A percentile compares a stretch with the other conserved stretches of the same genome.
These are phyloP conservation scores for Pseudogymnoascus sp. DNA, from an alignment of 2,329 filamentous ascomycete genomes.

Conservation along the genomic window DNA sequence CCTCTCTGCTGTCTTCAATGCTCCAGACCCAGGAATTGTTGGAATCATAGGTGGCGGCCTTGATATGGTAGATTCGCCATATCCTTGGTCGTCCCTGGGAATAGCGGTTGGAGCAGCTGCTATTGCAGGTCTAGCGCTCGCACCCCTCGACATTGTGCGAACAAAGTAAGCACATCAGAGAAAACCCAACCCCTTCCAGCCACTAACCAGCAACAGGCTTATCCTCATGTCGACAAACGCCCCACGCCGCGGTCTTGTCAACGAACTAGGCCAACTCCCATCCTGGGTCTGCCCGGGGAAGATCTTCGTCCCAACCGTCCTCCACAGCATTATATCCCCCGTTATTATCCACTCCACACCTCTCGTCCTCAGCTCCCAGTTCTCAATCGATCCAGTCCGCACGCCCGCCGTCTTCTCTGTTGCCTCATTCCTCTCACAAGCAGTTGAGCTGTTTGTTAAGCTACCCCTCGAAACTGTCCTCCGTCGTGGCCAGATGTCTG, in stretches of 20 bases:
- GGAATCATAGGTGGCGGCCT: slow-evolving; percentile 26
- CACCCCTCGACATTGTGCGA: slow-evolving; percentile 83
- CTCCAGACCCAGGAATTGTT: slow-evolving; percentile 73
- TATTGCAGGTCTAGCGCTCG: slow-evolving; percentile 71
- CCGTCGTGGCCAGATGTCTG: slow-evolving; percentile 75
- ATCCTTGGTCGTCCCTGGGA: slow-evolving; percentile 72
- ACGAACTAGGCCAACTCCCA: slow-evolving; percentile 67
- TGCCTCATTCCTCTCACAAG: slow-evolving; percentile 73
- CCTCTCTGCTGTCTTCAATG: slow-evolving; percentile 81
- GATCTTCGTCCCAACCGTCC: slow-evolving; percentile 74
- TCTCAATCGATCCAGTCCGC: slow-evolving; percentile 73
- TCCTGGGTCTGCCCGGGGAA: slow-evolving; percentile 65
- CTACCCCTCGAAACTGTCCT: slow-evolving; percentile 89
- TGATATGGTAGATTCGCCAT: slow-evolving; percentile 73
- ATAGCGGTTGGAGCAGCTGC: slow-evolving; percentile 60
- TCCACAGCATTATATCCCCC: slow-evolving; percentile 79
- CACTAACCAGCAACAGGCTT: slow-evolving; percentile 46
- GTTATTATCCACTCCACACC: slow-evolving; percentile 77
- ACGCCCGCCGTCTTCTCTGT: slow-evolving; percentile 78
- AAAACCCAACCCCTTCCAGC: background rate
- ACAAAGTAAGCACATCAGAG: slow-evolving; percentile 45
- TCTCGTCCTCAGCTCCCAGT: slow-evolving; percentile 75
- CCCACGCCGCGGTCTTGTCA: slow-evolving; percentile 68
- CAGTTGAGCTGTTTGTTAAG: slow-evolving; percentile 74
- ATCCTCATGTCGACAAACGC: slow-evolving; percentile 76